These are phyloP conservation scores for Entophlyctis luteolus DNA, from an alignment of 192 early-diverging fungal species.

Conservation along the genomic window DNA sequence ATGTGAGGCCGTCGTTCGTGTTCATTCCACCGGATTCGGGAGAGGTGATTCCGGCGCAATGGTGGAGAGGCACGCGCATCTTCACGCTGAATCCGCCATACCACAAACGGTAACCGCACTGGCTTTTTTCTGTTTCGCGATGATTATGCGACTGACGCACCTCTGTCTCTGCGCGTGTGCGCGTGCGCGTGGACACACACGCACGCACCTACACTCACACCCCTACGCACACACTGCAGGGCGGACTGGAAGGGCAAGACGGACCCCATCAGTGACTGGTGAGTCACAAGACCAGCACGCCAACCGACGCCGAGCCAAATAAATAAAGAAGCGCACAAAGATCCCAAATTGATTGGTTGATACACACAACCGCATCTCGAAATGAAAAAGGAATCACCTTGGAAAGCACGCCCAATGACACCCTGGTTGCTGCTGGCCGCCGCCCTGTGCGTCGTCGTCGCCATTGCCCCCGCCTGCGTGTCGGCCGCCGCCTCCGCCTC, in stretches of 20 bases:
- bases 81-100: constrained; percentile 43
- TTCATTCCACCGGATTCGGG: constrained; percentile 58
- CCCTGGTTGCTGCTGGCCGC: no score
- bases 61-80: constrained; percentile 54
- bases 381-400: neutral
- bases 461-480: neutral
- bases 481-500: neutral
- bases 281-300: neutral
- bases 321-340: neutral
- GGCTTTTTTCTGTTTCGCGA: neutral
- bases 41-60: constrained; percentile 38
- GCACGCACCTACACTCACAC: neutral
- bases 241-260: constrained; percentile 29
- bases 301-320: neutral
- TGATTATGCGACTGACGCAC: neutral
- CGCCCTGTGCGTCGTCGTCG: neutral
- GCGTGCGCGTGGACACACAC: neutral
- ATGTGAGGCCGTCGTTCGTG: constrained; percentile 65
- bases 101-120: constrained; percentile 27
- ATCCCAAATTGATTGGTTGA: neutral
- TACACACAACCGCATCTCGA: neutral
- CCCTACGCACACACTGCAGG: neutral
- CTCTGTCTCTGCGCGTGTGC: neutral
- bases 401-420: no score
- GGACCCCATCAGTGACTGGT: constrained; percentile 23